Percentiles rank a stretch among this genome's conserved stretches.
Evolutionary conservation across 176 grass and related monocot species (phyloP).

Genomic region (Aechmea fasciata): DNA sequence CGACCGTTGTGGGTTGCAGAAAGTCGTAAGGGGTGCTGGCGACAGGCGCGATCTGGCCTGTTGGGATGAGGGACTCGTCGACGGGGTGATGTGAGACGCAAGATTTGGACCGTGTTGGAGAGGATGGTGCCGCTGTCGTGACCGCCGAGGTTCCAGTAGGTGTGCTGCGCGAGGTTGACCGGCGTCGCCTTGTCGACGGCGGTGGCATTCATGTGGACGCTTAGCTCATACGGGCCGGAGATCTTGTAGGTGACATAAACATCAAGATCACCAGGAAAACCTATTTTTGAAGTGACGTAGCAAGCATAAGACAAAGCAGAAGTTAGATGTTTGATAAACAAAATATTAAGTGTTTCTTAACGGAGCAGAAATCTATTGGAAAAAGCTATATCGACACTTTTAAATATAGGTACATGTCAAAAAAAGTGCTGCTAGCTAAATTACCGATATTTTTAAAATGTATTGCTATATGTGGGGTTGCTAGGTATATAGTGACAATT

Average conservation of each 20-base stretch:
- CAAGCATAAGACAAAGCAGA: not conserved
- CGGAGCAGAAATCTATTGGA: too few species aligned
- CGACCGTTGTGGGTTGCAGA: conserved; percentile 27
- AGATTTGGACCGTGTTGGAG: conserved; percentile 47
- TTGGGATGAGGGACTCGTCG: conserved; percentile 51
- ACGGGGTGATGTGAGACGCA: conserved; percentile 33
- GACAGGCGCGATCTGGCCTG: conserved; percentile 35
- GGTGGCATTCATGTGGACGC: conserved; percentile 40
- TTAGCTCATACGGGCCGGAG: conserved; percentile 35
- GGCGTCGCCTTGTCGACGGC: conserved; percentile 55
- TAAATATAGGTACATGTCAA: too few species aligned
- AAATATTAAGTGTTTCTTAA: too few species aligned
- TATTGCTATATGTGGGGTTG: too few species aligned
- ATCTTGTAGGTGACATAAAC: conserved; percentile 71
- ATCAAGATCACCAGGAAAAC: conserved; percentile 66
- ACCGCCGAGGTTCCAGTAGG: conserved; percentile 75
- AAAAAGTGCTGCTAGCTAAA: too few species aligned
- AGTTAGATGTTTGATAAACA: not conserved
- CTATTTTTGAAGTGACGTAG: conserved; percentile 25
- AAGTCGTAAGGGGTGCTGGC: conserved; percentile 63
- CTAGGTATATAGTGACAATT: too few species aligned
- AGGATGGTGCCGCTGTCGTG: conserved; percentile 52
- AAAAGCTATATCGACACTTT: too few species aligned
- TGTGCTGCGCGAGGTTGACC: conserved; percentile 59
- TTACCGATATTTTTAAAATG: too few species aligned